Base-by-base conservation (phyloP, 2,329 filamentous ascomycete genomes). In the Claviceps quebecensis region DNA sequence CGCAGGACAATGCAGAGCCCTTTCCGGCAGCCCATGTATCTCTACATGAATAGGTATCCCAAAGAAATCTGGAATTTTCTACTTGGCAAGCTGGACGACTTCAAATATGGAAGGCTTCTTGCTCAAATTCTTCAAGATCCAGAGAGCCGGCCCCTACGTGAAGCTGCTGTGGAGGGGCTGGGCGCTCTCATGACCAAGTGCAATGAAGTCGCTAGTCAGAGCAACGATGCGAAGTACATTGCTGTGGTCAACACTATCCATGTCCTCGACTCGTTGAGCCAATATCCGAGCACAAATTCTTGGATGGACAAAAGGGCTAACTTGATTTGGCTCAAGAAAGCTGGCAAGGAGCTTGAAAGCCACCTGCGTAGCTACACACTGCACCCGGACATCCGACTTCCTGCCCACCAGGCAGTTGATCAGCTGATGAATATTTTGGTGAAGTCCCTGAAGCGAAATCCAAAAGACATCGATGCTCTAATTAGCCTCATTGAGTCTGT, bases 1-100 rank as follows among this genome's bases (percentile, higher is more conserved):
- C 80, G 93, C 36, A 75, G 93, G 54, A 98, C 93, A 1, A 84
- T 90, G 47, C 84, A 87, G 59, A 97, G 90, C 60, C 91, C 91
- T 0, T 97, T 98, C 74, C 79, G 94, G 45, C 80, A 83, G 53
- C 91, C 93, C 0, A 76, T 98, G 19, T 89, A 95, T 65, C 87
- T 88, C 62, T 98, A 95, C 64, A 77, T 99, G 55, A 95, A 95
- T 65, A 81, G 89, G 53, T 98, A 97, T 62, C 83, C 93, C 0
- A 85, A 86, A 56, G 90, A 98, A 61, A 81, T 90, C 5, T 94
- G 89, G 84, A 69, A 75, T 1, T 84, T 89, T 60, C 83, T 97
- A 56, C 73, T 84, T n/a, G 77, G 78, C 23, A 87, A 84, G 60
- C 73, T 97, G 51, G 85, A 87, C 54, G 87, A 97, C 48, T 78